Evolutionary conservation across 2,329 filamentous ascomycete genomes (phyloP), one percentile per base, ranked within the genome.

Genomic region (Cladosporium sp.): DNA sequence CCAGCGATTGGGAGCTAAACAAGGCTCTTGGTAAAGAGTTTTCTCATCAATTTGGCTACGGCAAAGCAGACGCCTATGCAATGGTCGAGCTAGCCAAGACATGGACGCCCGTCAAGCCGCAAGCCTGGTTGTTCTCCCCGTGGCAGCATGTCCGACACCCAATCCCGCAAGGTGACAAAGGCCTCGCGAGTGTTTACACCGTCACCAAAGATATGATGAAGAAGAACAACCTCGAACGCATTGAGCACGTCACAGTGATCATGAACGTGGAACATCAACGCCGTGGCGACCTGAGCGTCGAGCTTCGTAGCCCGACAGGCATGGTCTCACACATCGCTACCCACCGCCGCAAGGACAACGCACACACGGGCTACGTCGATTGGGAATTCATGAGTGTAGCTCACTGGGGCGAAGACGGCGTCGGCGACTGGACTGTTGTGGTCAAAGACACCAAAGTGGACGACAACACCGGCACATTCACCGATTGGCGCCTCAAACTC

Each of bases 311-410:
- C 67, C 94, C 94, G 0, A 80, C 84, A 34, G 89, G 90, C 9
- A 77, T 97, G 59, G 80, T 91, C 63, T 96, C 91, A 70, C 88
- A 96, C 70, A 84, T 99, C 55, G 88, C 92, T 4, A 89, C 87
- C 12, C 79, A 88, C 1, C 88, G 94, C 64, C 82, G 82, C 60
- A 74, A 84, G 20, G 94, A 99, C 72, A 78, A 82, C 1, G 82
- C 82, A 37, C 71, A 76, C 0, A 74, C 76, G 20, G 94, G 94
- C 8, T 99, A 97, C 72, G 78, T 87, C 38, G 91, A 97, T 75
- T 99, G 94, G 94, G 97, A 93, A 0, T 99, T 99, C 69, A 99
- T 99, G 94, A 95, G 88, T 62, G 94, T 99, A 38, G 92, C 88
- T 63, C 94, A 99, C 73, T 99, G 92, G 91, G 94, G 94, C 51